Conservation (phyloP, 2,329 filamentous ascomycete genomes). For the Sphaerostilbella broomeana region DNA sequence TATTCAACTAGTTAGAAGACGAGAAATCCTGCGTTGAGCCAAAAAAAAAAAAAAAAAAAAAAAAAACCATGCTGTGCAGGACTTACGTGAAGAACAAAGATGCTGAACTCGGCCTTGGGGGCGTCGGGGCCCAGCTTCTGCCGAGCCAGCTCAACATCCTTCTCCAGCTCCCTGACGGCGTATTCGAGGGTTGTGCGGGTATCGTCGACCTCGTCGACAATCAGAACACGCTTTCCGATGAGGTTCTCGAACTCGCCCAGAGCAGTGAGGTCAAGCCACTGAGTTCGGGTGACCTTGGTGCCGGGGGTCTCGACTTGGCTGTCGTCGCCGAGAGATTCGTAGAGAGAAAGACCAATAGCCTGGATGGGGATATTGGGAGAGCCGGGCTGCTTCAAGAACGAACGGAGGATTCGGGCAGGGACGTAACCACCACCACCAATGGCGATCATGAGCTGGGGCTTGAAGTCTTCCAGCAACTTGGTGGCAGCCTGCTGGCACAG, state of each 20-base stretch:
- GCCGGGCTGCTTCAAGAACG: constrained; percentile 87
- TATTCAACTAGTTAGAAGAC: constrained; percentile 25
- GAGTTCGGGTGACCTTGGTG: constrained; percentile 92
- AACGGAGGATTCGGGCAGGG: constrained; percentile 90
- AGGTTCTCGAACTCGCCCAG: constrained; percentile 80
- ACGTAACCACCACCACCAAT: constrained; percentile 98
- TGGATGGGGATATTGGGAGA: constrained; percentile 96
- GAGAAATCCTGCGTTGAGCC: not conserved
- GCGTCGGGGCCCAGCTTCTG: constrained; percentile 59
- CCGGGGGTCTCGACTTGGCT: constrained; percentile 63
- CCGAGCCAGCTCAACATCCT: constrained; percentile 82
- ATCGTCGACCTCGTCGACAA: constrained; percentile 94
- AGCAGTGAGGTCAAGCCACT: constrained; percentile 90
- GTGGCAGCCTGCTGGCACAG: constrained; percentile 83
- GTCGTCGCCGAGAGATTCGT: constrained; percentile 68
- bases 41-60: not conserved
- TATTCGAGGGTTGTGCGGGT: constrained; percentile 92
- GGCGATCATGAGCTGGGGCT: constrained; percentile 95
- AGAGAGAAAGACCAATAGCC: constrained; percentile 94
- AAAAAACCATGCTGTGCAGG: constrained; percentile 7
- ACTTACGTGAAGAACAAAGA: constrained; percentile 88
- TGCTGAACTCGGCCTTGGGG: constrained; percentile 75
- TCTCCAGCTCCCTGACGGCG: constrained; percentile 84
- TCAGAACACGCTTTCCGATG: constrained; percentile 84
- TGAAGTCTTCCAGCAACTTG: constrained; percentile 74